These are phyloP conservation scores for Termitomyces sp. DNA, from an alignment of 768 basidiomycete species.

Conservation along the genomic window DNA sequence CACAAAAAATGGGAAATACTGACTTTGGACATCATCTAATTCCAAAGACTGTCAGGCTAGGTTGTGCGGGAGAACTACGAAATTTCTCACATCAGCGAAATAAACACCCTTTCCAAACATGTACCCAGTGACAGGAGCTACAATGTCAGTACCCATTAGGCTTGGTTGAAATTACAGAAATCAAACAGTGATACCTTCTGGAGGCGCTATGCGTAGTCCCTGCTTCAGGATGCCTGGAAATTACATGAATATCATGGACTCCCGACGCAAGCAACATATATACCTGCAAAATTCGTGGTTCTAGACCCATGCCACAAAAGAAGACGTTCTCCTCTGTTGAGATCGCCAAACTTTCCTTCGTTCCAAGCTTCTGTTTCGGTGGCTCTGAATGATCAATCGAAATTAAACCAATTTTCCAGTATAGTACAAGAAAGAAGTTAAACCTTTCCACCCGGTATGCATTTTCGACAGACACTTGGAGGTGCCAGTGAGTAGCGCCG, in stretches of 20 bases:
- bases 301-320: conserved; percentile 62
- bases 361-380: conserved; percentile 31
- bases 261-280: not conserved
- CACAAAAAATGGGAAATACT: conserved; percentile 5
- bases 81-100: conserved; percentile 47
- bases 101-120: conserved; percentile 69
- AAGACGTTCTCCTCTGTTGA: conserved; percentile 43
- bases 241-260: not conserved
- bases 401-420: not conserved
- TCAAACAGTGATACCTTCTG: conserved; percentile 37
- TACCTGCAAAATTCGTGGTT: conserved; percentile 58
- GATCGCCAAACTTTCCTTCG: conserved; percentile 36
- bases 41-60: not conserved
- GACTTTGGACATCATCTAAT: conserved; percentile 60
- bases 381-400: conserved; percentile 10
- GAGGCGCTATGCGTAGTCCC: conserved; percentile 59
- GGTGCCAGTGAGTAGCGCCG: conserved; percentile 46
- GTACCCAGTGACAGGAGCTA: conserved; percentile 49
- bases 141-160: not conserved
- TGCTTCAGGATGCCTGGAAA: conserved; percentile 49
- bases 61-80: not conserved
- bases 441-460: conserved; percentile 54
- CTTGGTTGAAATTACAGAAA: not conserved
- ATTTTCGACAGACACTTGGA: conserved; percentile 34
- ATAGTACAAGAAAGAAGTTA: not conserved